Evolutionary conservation across 2,329 filamentous ascomycete genomes (phyloP), one percentile per base, ranked within the genome.

Genomic region (Aspergillus neoniger): DNA sequence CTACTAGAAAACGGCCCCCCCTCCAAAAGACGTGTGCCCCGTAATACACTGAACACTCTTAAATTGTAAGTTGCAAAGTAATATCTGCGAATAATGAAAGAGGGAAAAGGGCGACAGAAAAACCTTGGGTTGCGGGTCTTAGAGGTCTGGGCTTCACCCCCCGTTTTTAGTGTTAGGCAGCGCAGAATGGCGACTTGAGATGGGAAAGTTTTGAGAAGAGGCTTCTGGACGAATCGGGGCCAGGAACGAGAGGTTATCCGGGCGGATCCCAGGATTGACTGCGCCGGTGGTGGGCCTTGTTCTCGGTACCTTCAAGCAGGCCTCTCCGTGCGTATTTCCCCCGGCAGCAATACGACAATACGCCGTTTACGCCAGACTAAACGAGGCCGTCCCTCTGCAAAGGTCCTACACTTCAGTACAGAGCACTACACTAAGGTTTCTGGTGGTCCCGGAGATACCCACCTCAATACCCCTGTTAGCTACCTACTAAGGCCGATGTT

Each of bases 1-100:
- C 38, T 50, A 51, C 25, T 57, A 53, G 36, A 53, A 47, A 59
- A 52, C 30, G 50, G 12, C 10, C 28, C 25, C 28, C 12, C 32
- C 25, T 23, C 30, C 15, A n/a, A n/a, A n/a, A 28, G 28, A 30
- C 23, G 47, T 17, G 28, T 55, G 39, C 53, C 53, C 53, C 53
- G 53, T 55, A 44, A 32, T 4, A 32, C 28, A 32, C 17, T 53
- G 19, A 12, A 28, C 10, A 15, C 32, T 36, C 12, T 36, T 36
- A 6, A 36, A 36, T 36, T 36, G 12, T 36, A 32, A 25, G 23
- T 25, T 0, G 5, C n/a, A 19, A 21, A 12, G 17, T 44, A 44
- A 44, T 36, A 36, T 23, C 41, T 14, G 10, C 41, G 19, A 44
- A 44, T 21, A 15, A 44, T 21, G 14, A 44, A 14, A 36, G 12